Percentiles rank a stretch among this genome's conserved stretches.
Conservation (phyloP, 140 eudicot genomes). For the Erigeron philadelphicus region DNA sequence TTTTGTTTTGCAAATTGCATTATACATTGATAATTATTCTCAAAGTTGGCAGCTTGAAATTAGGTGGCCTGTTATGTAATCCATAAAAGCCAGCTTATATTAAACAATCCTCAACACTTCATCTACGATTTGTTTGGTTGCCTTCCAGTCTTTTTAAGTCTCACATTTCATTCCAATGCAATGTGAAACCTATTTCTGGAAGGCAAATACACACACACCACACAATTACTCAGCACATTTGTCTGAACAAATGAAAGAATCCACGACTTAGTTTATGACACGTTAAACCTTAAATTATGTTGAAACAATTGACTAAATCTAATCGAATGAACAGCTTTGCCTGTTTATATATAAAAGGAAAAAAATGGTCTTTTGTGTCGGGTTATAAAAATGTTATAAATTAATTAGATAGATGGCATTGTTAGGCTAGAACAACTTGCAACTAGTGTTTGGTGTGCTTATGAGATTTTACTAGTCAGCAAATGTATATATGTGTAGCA, state of each 20-base stretch:
- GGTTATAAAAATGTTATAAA: too few relatives aligned
- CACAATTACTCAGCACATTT: too few relatives aligned
- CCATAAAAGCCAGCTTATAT: not conserved
- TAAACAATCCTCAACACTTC: not conserved
- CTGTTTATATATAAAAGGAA: not conserved
- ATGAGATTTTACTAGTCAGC: not conserved
- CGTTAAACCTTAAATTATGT: too few relatives aligned
- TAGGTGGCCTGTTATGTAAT: not conserved
- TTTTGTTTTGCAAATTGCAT: slow-evolving; percentile 6
- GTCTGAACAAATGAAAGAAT: too few relatives aligned
- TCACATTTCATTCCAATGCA: not conserved
- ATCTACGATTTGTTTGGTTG: not conserved
- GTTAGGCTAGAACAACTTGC: not conserved
- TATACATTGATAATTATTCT: not conserved
- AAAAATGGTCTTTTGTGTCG: too few relatives aligned
- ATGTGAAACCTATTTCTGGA: too few relatives aligned
- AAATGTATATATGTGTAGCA: not conserved
- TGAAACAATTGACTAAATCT: too few relatives aligned
- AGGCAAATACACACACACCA: too few relatives aligned
- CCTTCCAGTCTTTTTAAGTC: not conserved
- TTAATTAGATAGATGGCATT: not conserved
- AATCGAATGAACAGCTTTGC: not conserved
- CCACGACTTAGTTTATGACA: too few relatives aligned
- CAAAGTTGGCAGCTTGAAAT: not conserved
- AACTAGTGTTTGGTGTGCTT: slow-evolving; percentile 1